Percentiles rank a stretch among this genome's conserved stretches.
Conservation (phyloP, 306 rosid genomes). For the Sphenostylis stenocarpa region DNA sequence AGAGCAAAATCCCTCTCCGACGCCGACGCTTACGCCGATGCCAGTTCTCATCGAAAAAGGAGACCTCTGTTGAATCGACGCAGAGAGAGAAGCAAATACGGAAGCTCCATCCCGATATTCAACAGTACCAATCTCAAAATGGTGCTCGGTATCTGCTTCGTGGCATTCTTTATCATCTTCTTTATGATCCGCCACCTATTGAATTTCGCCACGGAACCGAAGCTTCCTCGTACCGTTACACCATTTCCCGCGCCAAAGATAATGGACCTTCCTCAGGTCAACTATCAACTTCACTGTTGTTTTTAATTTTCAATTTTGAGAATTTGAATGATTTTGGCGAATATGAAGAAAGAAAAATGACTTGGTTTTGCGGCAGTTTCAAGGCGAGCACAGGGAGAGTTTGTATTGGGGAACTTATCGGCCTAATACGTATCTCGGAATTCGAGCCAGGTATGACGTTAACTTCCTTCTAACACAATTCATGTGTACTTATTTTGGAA, state of each 20-base stretch:
- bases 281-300: background rate
- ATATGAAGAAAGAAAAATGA: constrained; percentile 3
- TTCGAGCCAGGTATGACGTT: constrained; percentile 75
- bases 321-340: background rate
- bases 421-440: constrained; percentile 84
- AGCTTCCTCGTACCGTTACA: constrained; percentile 57
- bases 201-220: constrained; percentile 31
- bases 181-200: constrained; percentile 51
- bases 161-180: constrained; percentile 58
- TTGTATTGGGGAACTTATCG: constrained; percentile 99
- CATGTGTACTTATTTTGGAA: background rate
- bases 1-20: constrained; percentile 52
- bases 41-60: constrained; percentile 32
- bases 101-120: constrained; percentile 52
- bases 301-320: background rate
- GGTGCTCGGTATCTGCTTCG: constrained; percentile 42
- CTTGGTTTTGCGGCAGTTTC: constrained; percentile 59
- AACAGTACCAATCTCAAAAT: constrained; percentile 51
- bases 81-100: constrained; percentile 43
- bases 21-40: constrained; percentile 27
- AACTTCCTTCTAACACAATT: background rate
- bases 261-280: constrained; percentile 92
- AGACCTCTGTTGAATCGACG: constrained; percentile 41
- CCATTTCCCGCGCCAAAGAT: constrained; percentile 87
- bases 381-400: constrained; percentile 92